Evolutionary conservation across 2,329 filamentous ascomycete species (phyloP).

Genomic region (Aureobasidium subglaciale): DNA sequence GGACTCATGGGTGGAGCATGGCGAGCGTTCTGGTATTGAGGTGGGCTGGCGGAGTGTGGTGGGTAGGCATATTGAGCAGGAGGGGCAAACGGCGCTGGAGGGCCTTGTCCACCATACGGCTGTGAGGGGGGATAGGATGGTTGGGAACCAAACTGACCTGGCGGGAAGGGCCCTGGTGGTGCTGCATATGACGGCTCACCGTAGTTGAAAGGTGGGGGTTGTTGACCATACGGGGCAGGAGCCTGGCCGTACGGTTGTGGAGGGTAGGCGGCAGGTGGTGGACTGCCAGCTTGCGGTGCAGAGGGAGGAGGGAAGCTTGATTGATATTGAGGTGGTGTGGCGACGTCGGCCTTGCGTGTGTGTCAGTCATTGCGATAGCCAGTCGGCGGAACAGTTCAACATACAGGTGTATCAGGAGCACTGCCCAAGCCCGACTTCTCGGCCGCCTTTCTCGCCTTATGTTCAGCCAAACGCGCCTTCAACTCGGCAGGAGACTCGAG

Average conservation of each 20-base stretch:
- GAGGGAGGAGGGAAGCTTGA: conserved; percentile 9
- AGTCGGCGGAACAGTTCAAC: not conserved
- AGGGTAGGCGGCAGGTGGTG: conserved; percentile 17
- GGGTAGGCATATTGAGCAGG: conserved; percentile 16
- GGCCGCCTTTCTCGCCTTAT: conserved; percentile 58
- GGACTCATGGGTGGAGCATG: conserved; percentile 15
- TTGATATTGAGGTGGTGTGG: conserved; percentile 13
- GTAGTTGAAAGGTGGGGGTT: conserved; percentile 12
- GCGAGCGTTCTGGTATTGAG: conserved; percentile 20
- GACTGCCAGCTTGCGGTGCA: not conserved
- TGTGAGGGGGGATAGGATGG: conserved; percentile 29
- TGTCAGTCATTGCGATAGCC: not conserved
- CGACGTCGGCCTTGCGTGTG: conserved; percentile 1
- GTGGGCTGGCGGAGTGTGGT: conserved; percentile 30
- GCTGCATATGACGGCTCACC: conserved; percentile 8
- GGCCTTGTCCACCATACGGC: conserved; percentile 17
- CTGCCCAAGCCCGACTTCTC: conserved; percentile 8
- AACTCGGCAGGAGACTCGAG: conserved; percentile 70
- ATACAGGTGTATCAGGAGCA: conserved; percentile 15
- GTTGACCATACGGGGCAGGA: conserved; percentile 7
- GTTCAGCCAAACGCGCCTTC: conserved; percentile 71
- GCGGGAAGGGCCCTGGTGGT: conserved; percentile 17
- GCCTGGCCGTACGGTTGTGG: conserved; percentile 37
- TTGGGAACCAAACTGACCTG: conserved; percentile 16
- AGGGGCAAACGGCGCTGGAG: conserved; percentile 9